A percentile compares a stretch with the other conserved stretches of the same genome.
Evolutionary conservation across 768 basidiomycete genomes (phyloP).

Genomic region (Tubosaeta sp.): DNA sequence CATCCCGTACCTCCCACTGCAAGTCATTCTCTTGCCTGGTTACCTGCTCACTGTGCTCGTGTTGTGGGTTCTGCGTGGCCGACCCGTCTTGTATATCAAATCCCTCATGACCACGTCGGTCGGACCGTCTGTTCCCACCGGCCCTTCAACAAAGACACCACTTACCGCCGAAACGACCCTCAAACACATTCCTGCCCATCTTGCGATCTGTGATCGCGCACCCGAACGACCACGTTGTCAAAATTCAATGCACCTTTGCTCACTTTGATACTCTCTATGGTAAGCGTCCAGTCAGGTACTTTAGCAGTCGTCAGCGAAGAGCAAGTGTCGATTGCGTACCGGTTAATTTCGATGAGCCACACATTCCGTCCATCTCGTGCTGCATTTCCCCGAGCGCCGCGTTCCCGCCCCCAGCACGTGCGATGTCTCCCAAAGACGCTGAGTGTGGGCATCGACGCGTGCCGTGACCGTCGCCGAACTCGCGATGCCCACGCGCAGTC

Average conservation of each 20-base stretch:
- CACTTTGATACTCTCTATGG: constrained; percentile 35
- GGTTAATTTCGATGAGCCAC: not conserved
- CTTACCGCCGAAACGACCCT: constrained; percentile 11
- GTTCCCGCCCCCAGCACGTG: not conserved
- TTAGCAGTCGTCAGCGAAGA: constrained; percentile 24
- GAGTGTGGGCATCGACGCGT: not conserved
- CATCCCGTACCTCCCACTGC: constrained; percentile 14
- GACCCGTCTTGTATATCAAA: constrained; percentile 29
- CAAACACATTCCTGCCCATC: constrained; percentile 40
- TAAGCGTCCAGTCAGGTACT: constrained; percentile 23
- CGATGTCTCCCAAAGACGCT: not conserved
- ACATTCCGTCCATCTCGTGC: not conserved
- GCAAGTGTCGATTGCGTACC: too few relatives aligned
- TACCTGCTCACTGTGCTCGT: constrained; percentile 22
- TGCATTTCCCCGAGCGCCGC: constrained; percentile 7
- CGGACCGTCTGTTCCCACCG: constrained; percentile 8
- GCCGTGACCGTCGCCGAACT: not conserved
- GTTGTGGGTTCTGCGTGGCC: constrained; percentile 30
- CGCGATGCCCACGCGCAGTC: constrained; percentile 1
- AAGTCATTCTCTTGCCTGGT: constrained; percentile 27
- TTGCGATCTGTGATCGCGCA: constrained; percentile 35
- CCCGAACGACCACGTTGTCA: constrained; percentile 31
- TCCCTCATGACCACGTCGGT: constrained; percentile 28
- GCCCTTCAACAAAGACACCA: not conserved
- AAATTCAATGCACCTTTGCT: constrained; percentile 33